phyloP scores from a whole-genome alignment of 1,284 basidiomycete genomes.

The Ceratobasidium sp. region DNA sequence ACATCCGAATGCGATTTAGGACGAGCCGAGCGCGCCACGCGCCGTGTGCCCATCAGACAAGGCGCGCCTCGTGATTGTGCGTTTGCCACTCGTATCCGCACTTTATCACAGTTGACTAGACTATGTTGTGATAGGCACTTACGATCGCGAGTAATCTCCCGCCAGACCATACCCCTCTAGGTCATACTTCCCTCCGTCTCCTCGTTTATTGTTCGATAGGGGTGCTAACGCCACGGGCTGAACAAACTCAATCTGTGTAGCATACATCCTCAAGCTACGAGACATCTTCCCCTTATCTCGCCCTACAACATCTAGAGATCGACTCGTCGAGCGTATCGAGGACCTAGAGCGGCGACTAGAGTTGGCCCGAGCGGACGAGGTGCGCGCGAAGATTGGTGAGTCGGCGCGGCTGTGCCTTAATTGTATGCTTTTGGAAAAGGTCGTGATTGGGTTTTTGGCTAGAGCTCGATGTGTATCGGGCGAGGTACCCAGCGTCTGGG shows the following conservation, averaged over 20 bases:
- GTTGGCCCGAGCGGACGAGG: constrained; percentile 25
- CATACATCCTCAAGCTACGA: constrained; percentile 16
- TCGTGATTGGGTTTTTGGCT: not conserved
- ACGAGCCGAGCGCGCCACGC: not conserved
- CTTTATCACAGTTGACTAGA: too few species aligned
- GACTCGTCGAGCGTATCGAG: constrained; percentile 10
- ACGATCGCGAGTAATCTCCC: constrained; percentile 22
- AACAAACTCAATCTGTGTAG: not conserved
- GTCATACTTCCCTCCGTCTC: constrained; percentile 1
- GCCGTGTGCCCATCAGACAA: constrained; percentile 17
- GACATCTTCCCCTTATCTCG: constrained; percentile 15
- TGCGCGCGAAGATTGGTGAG: constrained; percentile 26
- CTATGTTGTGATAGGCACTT: constrained; percentile 23
- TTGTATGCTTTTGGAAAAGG: not conserved
- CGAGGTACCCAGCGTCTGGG: not conserved
- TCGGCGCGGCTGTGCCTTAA: not conserved
- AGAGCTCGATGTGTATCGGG: constrained; percentile 18
- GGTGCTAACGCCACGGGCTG: not conserved
- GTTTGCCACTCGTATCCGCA: not conserved
- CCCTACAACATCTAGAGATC: not conserved
- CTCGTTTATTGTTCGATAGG: constrained; percentile 10
- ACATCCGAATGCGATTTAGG: too few species aligned
- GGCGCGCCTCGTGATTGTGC: constrained; percentile 32
- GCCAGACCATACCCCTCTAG: constrained; percentile 11
- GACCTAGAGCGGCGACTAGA: constrained; percentile 7